Percentiles rank a stretch among this genome's conserved stretches.
phyloP scores from a whole-genome alignment of 1,284 basidiomycete genomes.

The Apiotrichum brassicae region DNA sequence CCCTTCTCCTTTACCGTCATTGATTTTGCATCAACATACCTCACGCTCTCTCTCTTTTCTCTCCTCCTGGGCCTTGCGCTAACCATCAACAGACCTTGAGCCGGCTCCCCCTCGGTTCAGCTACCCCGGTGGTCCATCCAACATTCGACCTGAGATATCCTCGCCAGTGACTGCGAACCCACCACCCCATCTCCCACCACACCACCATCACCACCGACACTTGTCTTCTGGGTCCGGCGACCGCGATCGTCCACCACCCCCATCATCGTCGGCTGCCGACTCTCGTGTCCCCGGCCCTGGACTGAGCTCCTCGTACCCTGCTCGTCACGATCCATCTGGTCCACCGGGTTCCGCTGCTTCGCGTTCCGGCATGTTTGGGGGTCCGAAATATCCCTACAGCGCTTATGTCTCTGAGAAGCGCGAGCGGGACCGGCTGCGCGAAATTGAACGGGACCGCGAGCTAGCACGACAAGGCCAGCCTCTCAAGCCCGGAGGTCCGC shows the following conservation, averaged over 20 bases:
- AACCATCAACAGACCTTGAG: neutral
- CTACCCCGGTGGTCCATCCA: neutral
- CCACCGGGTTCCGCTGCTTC: neutral
- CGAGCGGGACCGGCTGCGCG: conserved; percentile 13
- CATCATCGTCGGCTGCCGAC: neutral
- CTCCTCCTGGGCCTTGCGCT: neutral
- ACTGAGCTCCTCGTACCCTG: conserved; percentile 5
- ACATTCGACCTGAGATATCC: neutral
- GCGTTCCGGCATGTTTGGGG: neutral
- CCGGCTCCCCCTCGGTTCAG: neutral
- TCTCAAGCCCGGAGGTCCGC: neutral
- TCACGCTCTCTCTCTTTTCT: neutral
- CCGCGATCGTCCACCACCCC: neutral
- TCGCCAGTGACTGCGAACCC: neutral
- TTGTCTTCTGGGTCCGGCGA: neutral
- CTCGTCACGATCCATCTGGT: neutral
- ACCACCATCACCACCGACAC: conserved; percentile 7
- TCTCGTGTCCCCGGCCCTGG: conserved; percentile 11
- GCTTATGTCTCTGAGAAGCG: conserved; percentile 13
- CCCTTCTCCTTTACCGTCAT: neutral
- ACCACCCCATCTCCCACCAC: neutral
- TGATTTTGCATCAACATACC: too few relatives aligned
- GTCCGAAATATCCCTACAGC: conserved; percentile 2
- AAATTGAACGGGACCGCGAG: conserved; percentile 16
- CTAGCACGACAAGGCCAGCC: conserved; percentile 9